Conservation (phyloP, 2,329 filamentous ascomycete genomes). For the Microcyclosporella mali region DNA sequence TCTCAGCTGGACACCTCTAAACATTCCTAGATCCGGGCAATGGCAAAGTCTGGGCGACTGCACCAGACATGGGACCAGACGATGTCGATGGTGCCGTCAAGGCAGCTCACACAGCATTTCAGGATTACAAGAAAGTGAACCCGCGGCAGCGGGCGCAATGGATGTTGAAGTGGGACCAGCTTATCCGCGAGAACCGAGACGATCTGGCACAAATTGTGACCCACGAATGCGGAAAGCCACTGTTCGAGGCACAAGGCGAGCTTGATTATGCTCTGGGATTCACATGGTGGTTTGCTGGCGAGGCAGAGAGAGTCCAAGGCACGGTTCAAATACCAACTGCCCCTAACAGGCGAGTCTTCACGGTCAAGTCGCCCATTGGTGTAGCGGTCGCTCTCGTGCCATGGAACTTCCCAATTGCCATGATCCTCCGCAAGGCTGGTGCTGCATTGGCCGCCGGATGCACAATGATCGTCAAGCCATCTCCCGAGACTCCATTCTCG, state of each 20-base stretch:
- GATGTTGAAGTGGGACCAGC: constrained; percentile 58
- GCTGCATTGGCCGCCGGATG: constrained; percentile 66
- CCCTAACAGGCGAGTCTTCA: constrained; percentile 60
- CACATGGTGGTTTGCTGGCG: constrained; percentile 54
- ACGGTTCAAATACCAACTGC: constrained; percentile 53
- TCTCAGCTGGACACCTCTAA: constrained; percentile 1
- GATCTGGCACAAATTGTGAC: constrained; percentile 59
- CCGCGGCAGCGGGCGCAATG: constrained; percentile 57
- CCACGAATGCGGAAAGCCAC: constrained; percentile 52
- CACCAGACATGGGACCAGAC: constrained; percentile 45
- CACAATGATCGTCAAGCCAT: constrained; percentile 67
- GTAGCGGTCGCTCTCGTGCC: constrained; percentile 63
- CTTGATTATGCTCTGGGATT: constrained; percentile 50
- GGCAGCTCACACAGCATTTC: constrained; percentile 55
- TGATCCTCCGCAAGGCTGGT: constrained; percentile 62
- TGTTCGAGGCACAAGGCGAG: constrained; percentile 47
- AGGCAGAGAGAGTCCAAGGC: constrained; percentile 58
- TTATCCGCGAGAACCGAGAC: constrained; percentile 57
- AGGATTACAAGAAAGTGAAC: constrained; percentile 53
- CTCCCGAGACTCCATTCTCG: constrained; percentile 59
- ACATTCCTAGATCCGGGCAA: constrained; percentile 46
- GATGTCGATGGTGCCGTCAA: constrained; percentile 58
- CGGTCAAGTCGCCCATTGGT: constrained; percentile 68
- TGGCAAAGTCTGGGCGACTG: constrained; percentile 44
- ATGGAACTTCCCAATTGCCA: constrained; percentile 54